Conservation (phyloP, 2,329 filamentous ascomycete genomes). For the Alternaria sp. region DNA sequence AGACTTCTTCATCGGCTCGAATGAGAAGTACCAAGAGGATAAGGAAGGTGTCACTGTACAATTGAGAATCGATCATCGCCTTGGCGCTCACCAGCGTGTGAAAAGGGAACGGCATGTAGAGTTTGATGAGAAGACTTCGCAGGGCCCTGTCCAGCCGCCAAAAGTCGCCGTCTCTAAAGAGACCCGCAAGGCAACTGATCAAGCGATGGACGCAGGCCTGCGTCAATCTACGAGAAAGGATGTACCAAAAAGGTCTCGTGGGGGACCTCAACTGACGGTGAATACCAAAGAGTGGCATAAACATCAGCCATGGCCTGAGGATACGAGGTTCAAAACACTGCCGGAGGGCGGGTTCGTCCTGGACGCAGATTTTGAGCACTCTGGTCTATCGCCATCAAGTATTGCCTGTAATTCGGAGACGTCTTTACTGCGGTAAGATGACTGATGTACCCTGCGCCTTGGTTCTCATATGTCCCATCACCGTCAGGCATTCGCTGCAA, state of each 20-base stretch:
- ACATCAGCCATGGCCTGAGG: not conserved
- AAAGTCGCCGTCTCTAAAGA: not conserved
- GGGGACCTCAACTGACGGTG: not conserved
- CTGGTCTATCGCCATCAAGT: not conserved
- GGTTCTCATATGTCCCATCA: no score
- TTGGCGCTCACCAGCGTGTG: not conserved
- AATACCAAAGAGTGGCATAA: not conserved
- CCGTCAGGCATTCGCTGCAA: no score
- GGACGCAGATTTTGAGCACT: not conserved
- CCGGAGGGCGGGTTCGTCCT: not conserved
- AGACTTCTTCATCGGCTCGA: not conserved
- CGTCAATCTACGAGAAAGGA: not conserved
- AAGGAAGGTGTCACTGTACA: not conserved
- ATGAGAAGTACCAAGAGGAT: not conserved
- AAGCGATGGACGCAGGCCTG: not conserved
- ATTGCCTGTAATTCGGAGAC: not conserved
- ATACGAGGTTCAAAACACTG: not conserved
- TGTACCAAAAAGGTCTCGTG: not conserved
- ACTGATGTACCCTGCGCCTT: not conserved
- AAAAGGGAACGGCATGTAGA: not conserved
- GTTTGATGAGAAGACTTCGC: not conserved
- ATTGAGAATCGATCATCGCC: not conserved
- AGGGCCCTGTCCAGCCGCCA: not conserved
- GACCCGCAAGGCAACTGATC: not conserved
- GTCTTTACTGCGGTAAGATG: not conserved